Evolutionary conservation across 176 grass and related monocot species (phyloP).

Genomic region (Ampelocalamus luodianensis): DNA sequence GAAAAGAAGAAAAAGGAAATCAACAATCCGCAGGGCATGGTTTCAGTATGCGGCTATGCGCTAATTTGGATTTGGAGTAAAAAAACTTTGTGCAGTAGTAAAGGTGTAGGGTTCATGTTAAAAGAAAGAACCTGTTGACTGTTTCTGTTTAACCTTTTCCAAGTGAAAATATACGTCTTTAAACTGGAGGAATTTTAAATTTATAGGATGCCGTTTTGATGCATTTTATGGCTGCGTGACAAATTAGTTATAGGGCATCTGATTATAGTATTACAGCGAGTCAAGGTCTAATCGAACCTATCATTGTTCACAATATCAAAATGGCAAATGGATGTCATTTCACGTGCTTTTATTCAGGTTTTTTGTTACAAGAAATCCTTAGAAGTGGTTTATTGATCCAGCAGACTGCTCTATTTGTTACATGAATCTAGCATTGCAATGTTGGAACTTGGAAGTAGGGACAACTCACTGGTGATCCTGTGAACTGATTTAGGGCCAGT

Average conservation of each 20-base stretch:
- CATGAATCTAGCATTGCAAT: slow-evolving; percentile 12
- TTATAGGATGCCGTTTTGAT: background rate
- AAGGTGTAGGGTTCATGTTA: background rate
- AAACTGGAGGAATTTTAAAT: background rate
- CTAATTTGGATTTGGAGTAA: background rate
- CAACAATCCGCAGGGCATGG: background rate
- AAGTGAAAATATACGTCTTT: background rate
- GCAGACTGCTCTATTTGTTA: background rate
- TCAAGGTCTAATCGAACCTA: background rate
- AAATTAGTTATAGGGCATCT: background rate
- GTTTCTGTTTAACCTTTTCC: background rate
- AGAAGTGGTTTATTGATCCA: background rate
- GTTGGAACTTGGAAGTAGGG: background rate
- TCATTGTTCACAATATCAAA: background rate
- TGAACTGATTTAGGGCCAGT: background rate
- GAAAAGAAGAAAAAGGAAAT: background rate
- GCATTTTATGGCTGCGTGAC: background rate
- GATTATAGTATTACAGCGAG: background rate
- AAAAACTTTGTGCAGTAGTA: background rate
- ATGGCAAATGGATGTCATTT: background rate
- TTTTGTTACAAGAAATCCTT: background rate
- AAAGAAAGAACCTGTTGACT: background rate
- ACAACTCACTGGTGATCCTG: background rate
- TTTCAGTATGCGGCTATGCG: background rate
- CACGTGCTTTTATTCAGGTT: background rate